A percentile compares a stretch with the other conserved stretches of the same genome.
Conservation (phyloP, 2,329 filamentous ascomycete species). For the Talaromyces sp. region DNA sequence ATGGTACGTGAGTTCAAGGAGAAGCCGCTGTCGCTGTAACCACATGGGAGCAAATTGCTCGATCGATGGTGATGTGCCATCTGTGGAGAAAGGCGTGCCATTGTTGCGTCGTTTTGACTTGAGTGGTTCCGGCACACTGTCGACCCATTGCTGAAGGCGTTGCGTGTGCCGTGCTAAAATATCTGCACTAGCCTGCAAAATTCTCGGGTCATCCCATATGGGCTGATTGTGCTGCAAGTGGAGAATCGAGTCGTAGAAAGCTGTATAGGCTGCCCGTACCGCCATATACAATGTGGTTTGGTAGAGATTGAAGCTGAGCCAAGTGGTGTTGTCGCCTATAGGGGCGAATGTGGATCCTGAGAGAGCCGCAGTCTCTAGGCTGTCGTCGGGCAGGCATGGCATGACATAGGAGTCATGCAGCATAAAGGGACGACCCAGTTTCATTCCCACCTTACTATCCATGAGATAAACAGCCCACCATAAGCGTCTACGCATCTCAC, state of each 20-base stretch:
- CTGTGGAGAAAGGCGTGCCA: neutral
- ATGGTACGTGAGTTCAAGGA: constrained; percentile 15
- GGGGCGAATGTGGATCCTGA: constrained; percentile 15
- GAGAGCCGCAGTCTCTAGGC: neutral
- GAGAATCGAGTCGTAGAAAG: constrained; percentile 4
- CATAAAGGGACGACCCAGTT: constrained; percentile 14
- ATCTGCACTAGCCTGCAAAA: constrained; percentile 8
- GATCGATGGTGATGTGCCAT: neutral
- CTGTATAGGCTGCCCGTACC: constrained; percentile 1
- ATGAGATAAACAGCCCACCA: constrained; percentile 14
- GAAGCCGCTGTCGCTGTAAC: constrained; percentile 13
- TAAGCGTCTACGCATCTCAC: constrained; percentile 8
- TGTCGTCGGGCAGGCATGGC: constrained; percentile 8
- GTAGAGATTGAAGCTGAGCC: constrained; percentile 14
- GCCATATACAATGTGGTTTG: constrained; percentile 7
- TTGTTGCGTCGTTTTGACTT: constrained; percentile 7
- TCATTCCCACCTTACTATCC: constrained; percentile 11
- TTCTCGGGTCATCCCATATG: constrained; percentile 14
- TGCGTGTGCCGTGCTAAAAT: neutral
- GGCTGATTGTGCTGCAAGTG: neutral
- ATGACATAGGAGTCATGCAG: constrained; percentile 1
- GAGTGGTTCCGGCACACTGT: constrained; percentile 5
- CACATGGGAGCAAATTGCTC: constrained; percentile 12
- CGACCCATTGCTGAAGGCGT: constrained; percentile 7
- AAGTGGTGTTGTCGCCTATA: constrained; percentile 11